Evolutionary conservation across 2,329 filamentous ascomycete species (phyloP).

Genomic region (Pleomassaria siparia): DNA sequence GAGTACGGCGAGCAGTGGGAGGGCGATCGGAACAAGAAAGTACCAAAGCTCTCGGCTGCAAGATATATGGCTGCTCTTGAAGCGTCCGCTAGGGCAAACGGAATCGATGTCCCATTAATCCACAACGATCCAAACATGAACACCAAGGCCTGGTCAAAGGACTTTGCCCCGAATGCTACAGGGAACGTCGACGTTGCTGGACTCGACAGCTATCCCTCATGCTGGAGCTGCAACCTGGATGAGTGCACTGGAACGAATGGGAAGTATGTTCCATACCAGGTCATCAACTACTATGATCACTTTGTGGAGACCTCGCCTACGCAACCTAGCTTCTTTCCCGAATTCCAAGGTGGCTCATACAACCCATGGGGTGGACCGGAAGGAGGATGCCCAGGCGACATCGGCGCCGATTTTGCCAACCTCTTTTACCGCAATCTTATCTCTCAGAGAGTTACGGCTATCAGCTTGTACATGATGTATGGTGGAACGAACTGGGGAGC

Average conservation of each 20-base stretch:
- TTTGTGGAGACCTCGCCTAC: constrained; percentile 46
- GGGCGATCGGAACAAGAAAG: constrained; percentile 37
- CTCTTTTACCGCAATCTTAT: constrained; percentile 66
- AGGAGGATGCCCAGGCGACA: constrained; percentile 57
- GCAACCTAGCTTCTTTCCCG: constrained; percentile 59
- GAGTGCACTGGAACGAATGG: constrained; percentile 64
- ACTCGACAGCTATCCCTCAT: constrained; percentile 56
- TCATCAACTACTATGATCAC: constrained; percentile 51
- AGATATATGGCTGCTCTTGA: constrained; percentile 62
- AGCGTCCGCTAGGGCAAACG: constrained; percentile 55
- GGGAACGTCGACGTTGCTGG: constrained; percentile 60
- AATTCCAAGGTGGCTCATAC: constrained; percentile 63
- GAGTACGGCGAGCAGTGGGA: constrained; percentile 51
- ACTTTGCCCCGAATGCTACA: constrained; percentile 54
- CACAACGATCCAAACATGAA: constrained; percentile 64
- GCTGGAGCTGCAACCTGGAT: constrained; percentile 65
- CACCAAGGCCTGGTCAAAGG: constrained; percentile 60
- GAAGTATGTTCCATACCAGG: constrained; percentile 58
- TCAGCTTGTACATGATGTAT: constrained; percentile 66
- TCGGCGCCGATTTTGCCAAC: constrained; percentile 62
- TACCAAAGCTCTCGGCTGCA: constrained; percentile 52
- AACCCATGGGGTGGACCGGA: constrained; percentile 64
- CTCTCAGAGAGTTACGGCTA: constrained; percentile 59
- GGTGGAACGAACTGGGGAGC: constrained; percentile 67
- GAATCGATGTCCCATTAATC: constrained; percentile 60